phyloP scores from a whole-genome alignment of 2,329 filamentous ascomycete species.

The Claviceps capensis region DNA sequence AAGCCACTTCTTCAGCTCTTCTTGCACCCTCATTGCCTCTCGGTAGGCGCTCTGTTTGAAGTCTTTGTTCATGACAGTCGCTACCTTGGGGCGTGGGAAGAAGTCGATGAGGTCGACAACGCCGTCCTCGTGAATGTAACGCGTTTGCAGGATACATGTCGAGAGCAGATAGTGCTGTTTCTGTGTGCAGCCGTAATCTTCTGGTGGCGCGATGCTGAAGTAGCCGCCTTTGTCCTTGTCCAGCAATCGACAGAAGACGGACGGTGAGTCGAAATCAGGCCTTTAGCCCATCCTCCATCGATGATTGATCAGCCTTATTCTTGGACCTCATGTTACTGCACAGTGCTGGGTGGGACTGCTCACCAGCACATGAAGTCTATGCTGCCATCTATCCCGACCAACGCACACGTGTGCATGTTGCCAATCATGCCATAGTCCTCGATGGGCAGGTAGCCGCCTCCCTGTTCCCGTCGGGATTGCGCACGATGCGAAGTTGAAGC shows the following conservation, averaged over 20 bases:
- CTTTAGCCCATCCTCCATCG: slow-evolving; percentile 20
- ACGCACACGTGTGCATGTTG: slow-evolving; percentile 65
- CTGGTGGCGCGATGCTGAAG: slow-evolving; percentile 50
- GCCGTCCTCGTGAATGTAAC: slow-evolving; percentile 64
- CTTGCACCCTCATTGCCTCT: slow-evolving; percentile 38
- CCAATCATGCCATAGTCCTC: slow-evolving; percentile 72
- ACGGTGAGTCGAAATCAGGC: slow-evolving; percentile 69
- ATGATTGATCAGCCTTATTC: not conserved
- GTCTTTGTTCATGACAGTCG: slow-evolving; percentile 33
- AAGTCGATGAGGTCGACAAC: slow-evolving; percentile 64
- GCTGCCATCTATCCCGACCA: slow-evolving; percentile 61
- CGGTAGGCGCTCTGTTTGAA: slow-evolving; percentile 37
- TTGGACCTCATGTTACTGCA: not conserved
- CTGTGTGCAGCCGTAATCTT: slow-evolving; percentile 43
- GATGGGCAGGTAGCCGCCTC: slow-evolving; percentile 44
- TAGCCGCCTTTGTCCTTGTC: slow-evolving; percentile 64
- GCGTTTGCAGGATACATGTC: slow-evolving; percentile 61
- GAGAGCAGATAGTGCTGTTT: slow-evolving; percentile 69
- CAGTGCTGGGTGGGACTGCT: slow-evolving; percentile 11
- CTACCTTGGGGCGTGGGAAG: slow-evolving; percentile 55
- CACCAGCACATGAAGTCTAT: slow-evolving; percentile 69
- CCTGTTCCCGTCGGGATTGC: slow-evolving; percentile 19
- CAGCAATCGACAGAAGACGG: slow-evolving; percentile 59
- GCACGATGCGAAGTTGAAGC: slow-evolving; percentile 19
- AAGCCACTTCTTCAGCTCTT: slow-evolving; percentile 57